Evolutionary conservation across 768 basidiomycete species (phyloP), one percentile per base, ranked within the genome.

Genomic region (Scleroderma bovista): DNA sequence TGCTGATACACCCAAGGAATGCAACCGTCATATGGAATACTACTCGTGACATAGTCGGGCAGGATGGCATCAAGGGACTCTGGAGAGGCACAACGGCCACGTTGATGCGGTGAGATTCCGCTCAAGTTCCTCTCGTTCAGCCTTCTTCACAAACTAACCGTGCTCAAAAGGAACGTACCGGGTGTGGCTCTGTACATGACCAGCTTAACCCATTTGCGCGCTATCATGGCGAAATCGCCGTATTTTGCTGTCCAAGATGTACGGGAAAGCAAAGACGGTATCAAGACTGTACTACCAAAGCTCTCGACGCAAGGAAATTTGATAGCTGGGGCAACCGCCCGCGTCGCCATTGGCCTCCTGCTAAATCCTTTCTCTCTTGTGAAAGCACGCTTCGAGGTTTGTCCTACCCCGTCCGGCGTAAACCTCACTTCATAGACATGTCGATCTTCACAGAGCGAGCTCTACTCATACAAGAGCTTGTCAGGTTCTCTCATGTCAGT

Each of bases 141-240:
- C 20, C n/a, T 39, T 17, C 26, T 24, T 33, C 29, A 44, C 12
- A 29, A 45, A 23, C 46, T 57, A 39, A 60, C 19, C 37, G n/a
- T 26, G 5, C 34, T 2, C 13, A 24, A 31, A 54, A 93, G 93
- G 50, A 96, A 95, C 61, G 82, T 96, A 4, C 94, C 94, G 1
- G 94, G 94, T 4, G 88, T 96, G 17, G 92, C 93, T 3, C 66
- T 93, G 44, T 97, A 97, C 72, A 88, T 96, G 74, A 91, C 93
- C 3, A 74, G 82, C 38, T 72, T 97, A 43, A 92, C 86, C 16
- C 83, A 91, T 55, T 72, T 94, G 36, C 84, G 94, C n/a, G 74
- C 79, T 6, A 54, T 80, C 34, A 81, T 97, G 76, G 82, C 92
- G 1, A 77, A 66, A 19, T 82, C 85, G 2, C 78, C 84, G 0